Evolutionary conservation across 2,329 filamentous ascomycete species (phyloP), one percentile per base, ranked within the genome.

Genomic region (Trichophyton schoenleinii): DNA sequence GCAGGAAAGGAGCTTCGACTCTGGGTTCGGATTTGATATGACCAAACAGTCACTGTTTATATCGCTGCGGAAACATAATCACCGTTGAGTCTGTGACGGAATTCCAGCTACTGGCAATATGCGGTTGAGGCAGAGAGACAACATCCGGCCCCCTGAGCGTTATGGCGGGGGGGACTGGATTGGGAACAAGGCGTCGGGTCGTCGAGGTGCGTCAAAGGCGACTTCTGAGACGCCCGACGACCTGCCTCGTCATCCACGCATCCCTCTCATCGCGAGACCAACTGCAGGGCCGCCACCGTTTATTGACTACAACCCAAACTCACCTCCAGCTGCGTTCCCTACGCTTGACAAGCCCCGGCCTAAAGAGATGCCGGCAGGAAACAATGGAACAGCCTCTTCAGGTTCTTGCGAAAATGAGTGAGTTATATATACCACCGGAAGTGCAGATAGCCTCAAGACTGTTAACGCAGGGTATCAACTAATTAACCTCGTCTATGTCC

Each of bases 241-340:
- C 18, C 22, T 41, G 38, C 63, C 62, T 22, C 52, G 65, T 15
- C 57, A 64, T 18, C 34, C 59, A 22, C 58, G 59, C 18, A 61
- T 58, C 59, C 67, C 67, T 13, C 44, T 55, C n/a, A n/a, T 41
- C 28, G 60, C 44, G 25, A 65, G 60, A 38, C 63, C 57, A 55
- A 61, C 42, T 11, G 60, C 55, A 58, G 57, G 42, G 18, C 66
- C n/a, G 59, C 49, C 62, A 53, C 63, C 20, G 3, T 67, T 63
- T 63, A 65, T 70, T 57, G 70, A 70, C 18, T 78, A 70, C 62
- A 68, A 77, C 63, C 74, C 76, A 8, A 67, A 72, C 49, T 65
- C 72, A 15, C 72, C 71, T 48, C 72, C 75, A 49, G 75, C 75
- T 38, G 72, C 70, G 5, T 78, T 78, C 61, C 76, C 76, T 22